Evolutionary conservation across 106 monocot species (phyloP).

Genomic region (Amphibolis antarctica): DNA sequence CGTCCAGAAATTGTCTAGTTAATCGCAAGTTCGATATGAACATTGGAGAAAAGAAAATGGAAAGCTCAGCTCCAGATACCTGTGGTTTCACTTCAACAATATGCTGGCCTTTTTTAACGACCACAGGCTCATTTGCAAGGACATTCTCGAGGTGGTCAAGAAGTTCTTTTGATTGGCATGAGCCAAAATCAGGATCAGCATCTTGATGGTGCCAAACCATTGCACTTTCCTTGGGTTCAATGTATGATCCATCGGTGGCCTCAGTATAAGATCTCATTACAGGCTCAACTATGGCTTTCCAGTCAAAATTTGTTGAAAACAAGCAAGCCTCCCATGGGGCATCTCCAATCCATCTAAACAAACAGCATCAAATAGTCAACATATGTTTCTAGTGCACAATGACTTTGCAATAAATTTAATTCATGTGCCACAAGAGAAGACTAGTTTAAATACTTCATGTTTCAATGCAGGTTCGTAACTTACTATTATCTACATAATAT

Average conservation of each 20-base stretch:
- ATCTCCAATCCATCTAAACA: conserved; percentile 21
- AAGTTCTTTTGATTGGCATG: conserved; percentile 25
- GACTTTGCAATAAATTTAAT: too few relatives aligned
- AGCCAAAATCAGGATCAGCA: conserved; percentile 25
- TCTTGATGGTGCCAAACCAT: conserved; percentile 26
- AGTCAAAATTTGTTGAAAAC: conserved; percentile 11
- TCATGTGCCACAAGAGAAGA: too few relatives aligned
- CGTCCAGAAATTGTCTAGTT: too few relatives aligned
- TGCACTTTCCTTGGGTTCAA: conserved; percentile 25
- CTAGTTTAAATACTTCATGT: too few relatives aligned
- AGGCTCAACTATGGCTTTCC: conserved; percentile 23
- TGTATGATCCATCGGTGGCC: conserved; percentile 19
- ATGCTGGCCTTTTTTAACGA: conserved; percentile 24
- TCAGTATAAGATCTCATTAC: conserved; percentile 22
- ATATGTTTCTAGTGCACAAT: too few relatives aligned
- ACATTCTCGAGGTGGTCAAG: conserved; percentile 26
- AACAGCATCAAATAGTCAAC: conserved; percentile 1
- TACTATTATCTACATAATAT: too few relatives aligned
- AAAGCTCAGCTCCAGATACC: conserved; percentile 4
- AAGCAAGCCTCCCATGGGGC: conserved; percentile 12
- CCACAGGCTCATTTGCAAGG: conserved; percentile 26
- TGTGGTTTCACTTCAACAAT: conserved; percentile 29
- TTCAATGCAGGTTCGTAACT: too few relatives aligned
- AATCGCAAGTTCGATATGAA: too few relatives aligned
- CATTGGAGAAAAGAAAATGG: not conserved